Evolutionary conservation across 2,329 filamentous ascomycete genomes (phyloP), one percentile per base, ranked within the genome.

Genomic region (Fusarium longipes): DNA sequence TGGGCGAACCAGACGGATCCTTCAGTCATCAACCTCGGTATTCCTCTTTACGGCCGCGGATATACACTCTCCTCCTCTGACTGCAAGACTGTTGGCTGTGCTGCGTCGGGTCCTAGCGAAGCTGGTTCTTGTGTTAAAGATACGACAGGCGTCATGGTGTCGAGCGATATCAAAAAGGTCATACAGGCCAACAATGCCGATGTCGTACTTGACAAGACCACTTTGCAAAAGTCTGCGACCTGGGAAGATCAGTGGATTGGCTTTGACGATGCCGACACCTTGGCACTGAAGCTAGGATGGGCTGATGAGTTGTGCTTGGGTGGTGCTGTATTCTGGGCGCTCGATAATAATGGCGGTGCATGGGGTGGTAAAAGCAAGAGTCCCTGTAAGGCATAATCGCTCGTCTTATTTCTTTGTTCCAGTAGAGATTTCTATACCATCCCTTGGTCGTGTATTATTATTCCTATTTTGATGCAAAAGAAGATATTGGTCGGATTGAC

Each of bases 191-290:
- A 53, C 30, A 27, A 44, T 8, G 50, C 50, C 24, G 38, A 29
- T 15, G 50, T 53, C n/a, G 29, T 12, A 17, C 39, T 53, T 30
- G n/a, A 53, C 50, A 53, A 39, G 9, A 9, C 50, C 30, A 45
- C n/a, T n/a, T n/a, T 53, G 50, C 50, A 53, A 39, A 53, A 53
- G 24, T 29, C 44, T 45, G 50, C 50, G 22, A 53, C 50, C 9
- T 45, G 50, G 50, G 50, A 30, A 33, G 30, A 44, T 53, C 50
- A 53, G 24, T 53, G 50, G 50, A 53, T 53, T 9, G 50, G 30
- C n/a, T 53, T 27, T 36, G 50, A 53, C 15, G 50, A 53, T 30
- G 30, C 39, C 29, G 50, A 53, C 27, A 53, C 50, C n/a, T 30
- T 53, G 50, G 39, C 39, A 53, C 39, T 53, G 39, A 53, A 53